Conservation (phyloP, 176 grass and related monocot species). For the Hordeum marinum region DNA sequence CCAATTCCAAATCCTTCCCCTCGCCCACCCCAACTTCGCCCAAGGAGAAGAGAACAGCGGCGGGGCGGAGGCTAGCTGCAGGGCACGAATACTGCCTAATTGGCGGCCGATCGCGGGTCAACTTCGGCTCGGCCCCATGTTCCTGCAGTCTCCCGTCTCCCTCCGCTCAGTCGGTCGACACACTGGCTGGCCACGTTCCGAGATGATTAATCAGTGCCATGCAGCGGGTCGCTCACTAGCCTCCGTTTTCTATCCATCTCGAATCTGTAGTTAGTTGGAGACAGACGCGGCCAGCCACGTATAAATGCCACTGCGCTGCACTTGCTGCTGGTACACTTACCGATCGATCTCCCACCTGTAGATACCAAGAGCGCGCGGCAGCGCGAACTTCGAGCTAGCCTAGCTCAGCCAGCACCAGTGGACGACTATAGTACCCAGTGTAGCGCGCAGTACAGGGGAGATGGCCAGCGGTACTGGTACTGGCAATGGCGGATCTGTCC, state of each 20-base stretch:
- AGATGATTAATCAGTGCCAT: background rate
- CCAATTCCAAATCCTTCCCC: background rate
- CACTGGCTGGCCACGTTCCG: background rate
- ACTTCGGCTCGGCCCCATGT: background rate
- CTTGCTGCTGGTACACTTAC: background rate
- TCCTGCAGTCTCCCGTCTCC: background rate
- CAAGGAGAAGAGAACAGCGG: background rate
- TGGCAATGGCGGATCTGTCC: background rate
- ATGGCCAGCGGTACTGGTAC: background rate
- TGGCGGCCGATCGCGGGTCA: background rate
- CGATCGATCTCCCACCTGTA: background rate
- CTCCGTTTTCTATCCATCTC: background rate
- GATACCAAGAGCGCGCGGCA: background rate
- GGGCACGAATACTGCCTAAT: too few relatives aligned
- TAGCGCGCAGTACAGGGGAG: background rate
- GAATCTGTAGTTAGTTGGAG: background rate
- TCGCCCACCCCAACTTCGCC: too few relatives aligned
- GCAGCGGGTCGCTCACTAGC: background rate
- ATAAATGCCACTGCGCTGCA: conserved; percentile 11
- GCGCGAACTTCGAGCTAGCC: background rate
- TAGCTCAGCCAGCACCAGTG: background rate
- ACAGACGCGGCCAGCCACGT: background rate
- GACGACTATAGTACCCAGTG: background rate
- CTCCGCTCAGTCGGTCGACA: background rate
- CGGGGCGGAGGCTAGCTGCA: too few relatives aligned